Base-by-base conservation (phyloP, 371 early-diverging fungal genomes). In the Synchytrium microbalum region DNA sequence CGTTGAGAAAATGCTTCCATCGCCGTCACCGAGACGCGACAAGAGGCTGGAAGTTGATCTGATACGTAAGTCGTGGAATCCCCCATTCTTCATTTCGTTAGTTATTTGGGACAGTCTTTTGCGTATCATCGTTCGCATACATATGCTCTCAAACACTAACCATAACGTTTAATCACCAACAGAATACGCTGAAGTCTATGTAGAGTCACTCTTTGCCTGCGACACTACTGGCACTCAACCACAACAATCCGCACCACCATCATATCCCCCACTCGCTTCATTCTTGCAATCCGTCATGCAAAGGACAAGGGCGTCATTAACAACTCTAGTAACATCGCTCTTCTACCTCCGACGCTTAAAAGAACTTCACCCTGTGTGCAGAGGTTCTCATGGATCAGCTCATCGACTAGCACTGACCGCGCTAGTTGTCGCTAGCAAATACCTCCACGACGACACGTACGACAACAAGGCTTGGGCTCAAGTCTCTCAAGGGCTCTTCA, bases 381-480 rank as follows among this genome's bases (percentile, higher is more conserved):
- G 72, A 33, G 86, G 86, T 2, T 62, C 63, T 28, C 24, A 1
- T 14, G 81, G 79, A n/a, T 75, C 84, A 28, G 75, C 74, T 10
- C 80, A 86, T 67, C 69, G 86, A 19, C 76, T 85, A 23, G 67
- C 81, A 14, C 72, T 85, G 14, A 74, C 87, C 2, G 77, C 82
- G 28, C 70, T 85, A 16, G 74, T 84, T 33, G 70, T 83, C 23
- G 84, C 86, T 1, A 75, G 82, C 56, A 85, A 85, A 66, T 78
- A 71, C 53, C 77, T 85, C 14, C 79, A 82, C 68, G 86, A 85
- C 64, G 86, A 85, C 64, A 81, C 85, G 2, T 85, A 84, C 66
- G 82, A 85, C 67, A 85, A 84, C 59, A 78, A 74, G 38, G 80
- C 85, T 29, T 85, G 86, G 86, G 78, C 77, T 19, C 72, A 77